A percentile compares a stretch with the other conserved stretches of the same genome.
Conservation (phyloP, 768 basidiomycete genomes). For the Phanerodontia chrysosporium region DNA sequence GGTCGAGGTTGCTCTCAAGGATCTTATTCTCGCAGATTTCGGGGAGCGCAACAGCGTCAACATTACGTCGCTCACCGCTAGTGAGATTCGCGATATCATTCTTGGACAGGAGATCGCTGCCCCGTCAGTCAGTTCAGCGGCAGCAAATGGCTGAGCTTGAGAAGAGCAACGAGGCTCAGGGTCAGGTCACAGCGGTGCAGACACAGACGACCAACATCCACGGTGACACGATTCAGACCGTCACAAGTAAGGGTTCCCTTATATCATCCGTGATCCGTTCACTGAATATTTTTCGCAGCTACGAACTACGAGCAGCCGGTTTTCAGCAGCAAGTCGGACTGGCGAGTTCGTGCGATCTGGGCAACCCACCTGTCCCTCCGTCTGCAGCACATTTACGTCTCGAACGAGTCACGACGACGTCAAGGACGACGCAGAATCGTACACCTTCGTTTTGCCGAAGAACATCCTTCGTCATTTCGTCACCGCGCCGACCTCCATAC, state of each 20-base stretch:
- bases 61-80: conserved; percentile 93
- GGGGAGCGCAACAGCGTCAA: conserved; percentile 99
- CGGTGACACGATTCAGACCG: conserved; percentile 92
- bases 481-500: conserved; percentile 91
- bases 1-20: conserved; percentile 98
- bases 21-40: conserved; percentile 94
- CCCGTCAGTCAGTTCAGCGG: conserved; percentile 88
- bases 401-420: conserved; percentile 99
- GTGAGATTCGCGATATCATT: conserved; percentile 97
- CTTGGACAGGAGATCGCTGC: conserved; percentile 98
- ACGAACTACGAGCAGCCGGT: conserved; percentile 97
- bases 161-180: conserved; percentile 91
- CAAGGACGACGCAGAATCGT: conserved; percentile 93
- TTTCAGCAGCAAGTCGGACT: conserved; percentile 99
- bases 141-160: conserved; percentile 99
- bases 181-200: conserved; percentile 93
- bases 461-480: conserved; percentile 95
- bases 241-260: conserved; percentile 61
- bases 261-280: not conserved
- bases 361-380: conserved; percentile 95
- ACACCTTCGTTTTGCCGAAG: conserved; percentile 95
- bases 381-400: conserved; percentile 97
- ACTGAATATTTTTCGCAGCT: conserved; percentile 37
- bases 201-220: conserved; percentile 99
- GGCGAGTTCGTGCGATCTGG: conserved; percentile 97